phyloP scores from a whole-genome alignment of 1,284 basidiomycete genomes.

The Ceratobasidium sp. region DNA sequence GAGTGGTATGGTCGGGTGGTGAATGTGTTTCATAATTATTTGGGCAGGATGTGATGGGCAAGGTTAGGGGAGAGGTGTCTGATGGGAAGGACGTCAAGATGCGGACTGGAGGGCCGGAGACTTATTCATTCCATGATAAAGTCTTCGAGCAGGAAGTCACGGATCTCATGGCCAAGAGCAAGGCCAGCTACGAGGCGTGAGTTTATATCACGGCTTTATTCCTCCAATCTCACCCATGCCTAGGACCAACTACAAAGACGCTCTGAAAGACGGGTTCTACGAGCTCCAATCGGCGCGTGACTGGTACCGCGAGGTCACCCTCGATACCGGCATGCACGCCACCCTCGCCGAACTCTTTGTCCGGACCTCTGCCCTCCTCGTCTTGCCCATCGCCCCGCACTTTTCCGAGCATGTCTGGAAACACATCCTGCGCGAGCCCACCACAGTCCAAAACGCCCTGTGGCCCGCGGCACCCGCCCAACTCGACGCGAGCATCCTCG shows the following conservation, averaged over 20 bases:
- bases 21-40: not conserved
- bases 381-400: slow-evolving; percentile 93
- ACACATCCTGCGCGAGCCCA: slow-evolving; percentile 75
- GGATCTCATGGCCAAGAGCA: slow-evolving; percentile 81
- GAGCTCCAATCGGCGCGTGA: slow-evolving; percentile 93
- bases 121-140: slow-evolving; percentile 76
- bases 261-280: slow-evolving; percentile 95
- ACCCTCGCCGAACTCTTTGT: slow-evolving; percentile 82
- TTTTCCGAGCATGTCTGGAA: slow-evolving; percentile 94
- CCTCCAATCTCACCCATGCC: slow-evolving; percentile 7
- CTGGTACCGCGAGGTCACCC: slow-evolving; percentile 96
- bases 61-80: slow-evolving; percentile 53
- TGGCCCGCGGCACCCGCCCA: slow-evolving; percentile 69
- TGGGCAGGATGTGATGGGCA: slow-evolving; percentile 73
- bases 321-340: slow-evolving; percentile 87
- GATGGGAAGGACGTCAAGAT: slow-evolving; percentile 66
- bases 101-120: slow-evolving; percentile 64
- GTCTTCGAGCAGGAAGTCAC: slow-evolving; percentile 95
- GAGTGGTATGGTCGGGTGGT: not conserved
- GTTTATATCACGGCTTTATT: slow-evolving; percentile 52
- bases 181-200: slow-evolving; percentile 82
- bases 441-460: slow-evolving; percentile 82
- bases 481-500: slow-evolving; percentile 62
- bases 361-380: slow-evolving; percentile 79
- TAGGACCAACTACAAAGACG: slow-evolving; percentile 95